Base-by-base conservation (phyloP, 1,284 basidiomycete genomes). In the Boletus hoseneyae region DNA sequence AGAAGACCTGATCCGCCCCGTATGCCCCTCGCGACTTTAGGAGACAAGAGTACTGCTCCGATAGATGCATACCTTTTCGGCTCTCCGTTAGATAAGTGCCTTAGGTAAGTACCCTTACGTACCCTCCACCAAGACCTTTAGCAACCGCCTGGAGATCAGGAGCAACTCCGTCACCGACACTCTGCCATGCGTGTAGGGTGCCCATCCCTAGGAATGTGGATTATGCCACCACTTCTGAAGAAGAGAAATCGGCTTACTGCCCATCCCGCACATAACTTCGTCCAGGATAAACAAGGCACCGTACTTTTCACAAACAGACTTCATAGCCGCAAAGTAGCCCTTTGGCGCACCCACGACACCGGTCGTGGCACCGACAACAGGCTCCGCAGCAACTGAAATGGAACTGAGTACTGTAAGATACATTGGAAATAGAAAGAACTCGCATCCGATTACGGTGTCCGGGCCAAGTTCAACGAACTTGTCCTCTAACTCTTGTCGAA, bases 221-320 rank as follows among this genome's bases (percentile, higher is more conserved):
- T 48, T 42, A 46, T 51, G 52, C 34, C 18, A 43, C 12, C 47
- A 15, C 35, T 48, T 21, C 1, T 12, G 10, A 16, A 32, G 9
- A 44, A 50, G 10, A 21, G 29, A 46, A 27, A 16, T 32, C 15
- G 21, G 71, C 83, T 70, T 67, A 82, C 90, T 81, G 38, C 89
- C 90, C 84, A 92, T 90, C 29, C 90, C 90, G 60, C 85, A 85
- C 92, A 87, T 87, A 53, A 87, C 80, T 69, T 94, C 91, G 62
- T 94, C 91, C 37, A 93, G 76, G 40, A 92, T 88, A 65, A 93
- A 84, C n/a, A 94, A 69, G 1, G 87, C 88, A 6, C 87, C 91
- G 57, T 93, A 87, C 62, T 88, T 89, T 47, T 90, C 80, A 60
- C 91, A 93, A n/a, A 94, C 87, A 7, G 80, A 80, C 61, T 89